Percentiles rank a stretch among this genome's conserved stretches.
Conservation (phyloP, 768 basidiomycete species). For the Tulasnella calospora region DNA sequence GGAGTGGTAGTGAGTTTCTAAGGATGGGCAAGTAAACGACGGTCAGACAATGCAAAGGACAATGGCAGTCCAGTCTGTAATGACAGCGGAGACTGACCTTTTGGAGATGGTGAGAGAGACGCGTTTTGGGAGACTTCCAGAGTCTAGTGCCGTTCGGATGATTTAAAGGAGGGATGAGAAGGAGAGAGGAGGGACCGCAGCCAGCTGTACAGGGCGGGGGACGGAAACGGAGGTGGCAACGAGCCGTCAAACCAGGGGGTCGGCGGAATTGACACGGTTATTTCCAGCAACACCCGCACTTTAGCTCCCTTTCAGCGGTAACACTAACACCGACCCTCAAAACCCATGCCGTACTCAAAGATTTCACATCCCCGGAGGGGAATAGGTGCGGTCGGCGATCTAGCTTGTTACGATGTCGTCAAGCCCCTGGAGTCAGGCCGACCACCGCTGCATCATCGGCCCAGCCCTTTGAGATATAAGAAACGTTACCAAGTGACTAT, state of each 20-base stretch:
- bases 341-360: neutral
- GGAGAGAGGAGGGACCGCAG: neutral
- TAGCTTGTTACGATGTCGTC: neutral
- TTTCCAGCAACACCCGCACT: neutral
- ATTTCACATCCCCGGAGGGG: neutral
- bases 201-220: neutral
- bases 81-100: neutral
- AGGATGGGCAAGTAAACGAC: too few species aligned
- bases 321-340: neutral
- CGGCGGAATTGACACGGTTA: slow-evolving; percentile 6
- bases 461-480: neutral
- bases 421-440: neutral
- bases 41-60: too few species aligned
- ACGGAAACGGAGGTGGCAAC: slow-evolving; percentile 5
- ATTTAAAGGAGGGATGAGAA: neutral
- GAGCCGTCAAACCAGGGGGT: neutral
- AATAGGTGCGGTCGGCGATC: neutral
- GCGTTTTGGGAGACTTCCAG: neutral
- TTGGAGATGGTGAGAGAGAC: neutral
- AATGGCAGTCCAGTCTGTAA: neutral
- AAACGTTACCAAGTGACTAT: neutral
- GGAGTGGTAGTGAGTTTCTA: neutral
- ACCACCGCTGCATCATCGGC: neutral
- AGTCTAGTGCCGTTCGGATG: neutral
- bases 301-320: neutral